These are phyloP conservation scores for Phytophthora cryptogea DNA, from an alignment of 352 stramenopile species.

Conservation along the genomic window DNA sequence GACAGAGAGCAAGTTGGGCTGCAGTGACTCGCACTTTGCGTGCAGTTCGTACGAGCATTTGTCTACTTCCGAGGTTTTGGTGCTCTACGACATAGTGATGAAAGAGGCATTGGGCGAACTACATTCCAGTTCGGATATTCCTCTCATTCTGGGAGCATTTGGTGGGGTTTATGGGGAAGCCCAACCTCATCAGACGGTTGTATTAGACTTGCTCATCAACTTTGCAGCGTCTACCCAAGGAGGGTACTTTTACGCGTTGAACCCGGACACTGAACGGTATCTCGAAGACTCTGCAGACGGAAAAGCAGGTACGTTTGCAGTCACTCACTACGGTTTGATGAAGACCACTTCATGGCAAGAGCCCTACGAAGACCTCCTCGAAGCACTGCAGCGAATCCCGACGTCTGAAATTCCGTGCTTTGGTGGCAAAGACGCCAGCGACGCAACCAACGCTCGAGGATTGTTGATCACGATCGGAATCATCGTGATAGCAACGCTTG, in stretches of 20 bases:
- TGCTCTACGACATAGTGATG: slow-evolving; percentile 51
- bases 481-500: too few species aligned
- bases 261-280: slow-evolving; percentile 65
- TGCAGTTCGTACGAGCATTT: slow-evolving; percentile 56
- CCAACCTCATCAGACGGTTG: slow-evolving; percentile 58
- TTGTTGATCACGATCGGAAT: too few species aligned
- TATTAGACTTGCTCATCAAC: slow-evolving; percentile 67
- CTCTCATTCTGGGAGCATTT: slow-evolving; percentile 66
- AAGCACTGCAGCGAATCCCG: slow-evolving; percentile 49
- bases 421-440: slow-evolving; percentile 35
- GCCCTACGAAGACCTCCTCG: slow-evolving; percentile 50
- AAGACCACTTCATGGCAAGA: slow-evolving; percentile 59
- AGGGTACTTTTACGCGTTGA: slow-evolving; percentile 70
- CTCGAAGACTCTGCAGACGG: slow-evolving; percentile 53
- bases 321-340: slow-evolving; percentile 66
- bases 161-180: slow-evolving; percentile 63
- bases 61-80: slow-evolving; percentile 18
- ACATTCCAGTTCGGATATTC: slow-evolving; percentile 25
- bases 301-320: slow-evolving; percentile 48
- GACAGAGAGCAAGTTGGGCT: slow-evolving; percentile 40
- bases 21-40: slow-evolving; percentile 40
- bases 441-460: too few species aligned
- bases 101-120: slow-evolving; percentile 47
- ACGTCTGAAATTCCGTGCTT: slow-evolving; percentile 60
- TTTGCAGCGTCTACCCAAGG: slow-evolving; percentile 54